A percentile compares a stretch with the other conserved stretches of the same genome.
Evolutionary conservation across 1,284 basidiomycete species (phyloP).

Genomic region (Thecaphora frezii): DNA sequence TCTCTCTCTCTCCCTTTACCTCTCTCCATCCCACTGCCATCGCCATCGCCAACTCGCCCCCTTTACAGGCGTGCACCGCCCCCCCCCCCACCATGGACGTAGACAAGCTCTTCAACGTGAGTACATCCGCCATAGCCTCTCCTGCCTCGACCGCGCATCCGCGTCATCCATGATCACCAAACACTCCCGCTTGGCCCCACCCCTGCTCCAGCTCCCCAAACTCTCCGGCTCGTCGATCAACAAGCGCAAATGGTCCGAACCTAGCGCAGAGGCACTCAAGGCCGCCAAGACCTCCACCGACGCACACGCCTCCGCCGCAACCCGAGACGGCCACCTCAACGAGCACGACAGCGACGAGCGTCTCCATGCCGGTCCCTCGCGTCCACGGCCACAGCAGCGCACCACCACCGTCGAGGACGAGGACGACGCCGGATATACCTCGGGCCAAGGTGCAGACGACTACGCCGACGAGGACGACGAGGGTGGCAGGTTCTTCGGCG

Average conservation of each 20-base stretch:
- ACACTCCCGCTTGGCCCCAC: slow-evolving; percentile 1
- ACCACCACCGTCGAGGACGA: slow-evolving; percentile 19
- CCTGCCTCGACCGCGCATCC: too few species aligned
- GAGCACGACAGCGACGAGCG: slow-evolving; percentile 8
- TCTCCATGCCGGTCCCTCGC: neutral
- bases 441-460: slow-evolving; percentile 14
- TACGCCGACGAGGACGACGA: slow-evolving; percentile 55
- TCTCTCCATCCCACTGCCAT: neutral
- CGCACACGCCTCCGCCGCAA: neutral
- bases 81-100: slow-evolving; percentile 44
- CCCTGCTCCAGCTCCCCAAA: slow-evolving; percentile 36
- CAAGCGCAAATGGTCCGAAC: slow-evolving; percentile 52
- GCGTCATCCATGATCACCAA: neutral
- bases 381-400: neutral
- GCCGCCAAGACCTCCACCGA: slow-evolving; percentile 11
- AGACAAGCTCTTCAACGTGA: slow-evolving; percentile 54
- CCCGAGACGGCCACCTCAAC: neutral
- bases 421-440: slow-evolving; percentile 10
- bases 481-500: slow-evolving; percentile 53
- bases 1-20: neutral
- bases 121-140: too few species aligned
- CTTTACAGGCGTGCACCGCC: too few species aligned
- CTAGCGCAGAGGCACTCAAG: slow-evolving; percentile 15
- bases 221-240: slow-evolving; percentile 49
- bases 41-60: too few species aligned